Percentiles rank a stretch among this genome's conserved stretches.
These are phyloP conservation scores for Fusarium sambucinum DNA, from an alignment of 2,329 filamentous ascomycete genomes.

Conservation along the genomic window DNA sequence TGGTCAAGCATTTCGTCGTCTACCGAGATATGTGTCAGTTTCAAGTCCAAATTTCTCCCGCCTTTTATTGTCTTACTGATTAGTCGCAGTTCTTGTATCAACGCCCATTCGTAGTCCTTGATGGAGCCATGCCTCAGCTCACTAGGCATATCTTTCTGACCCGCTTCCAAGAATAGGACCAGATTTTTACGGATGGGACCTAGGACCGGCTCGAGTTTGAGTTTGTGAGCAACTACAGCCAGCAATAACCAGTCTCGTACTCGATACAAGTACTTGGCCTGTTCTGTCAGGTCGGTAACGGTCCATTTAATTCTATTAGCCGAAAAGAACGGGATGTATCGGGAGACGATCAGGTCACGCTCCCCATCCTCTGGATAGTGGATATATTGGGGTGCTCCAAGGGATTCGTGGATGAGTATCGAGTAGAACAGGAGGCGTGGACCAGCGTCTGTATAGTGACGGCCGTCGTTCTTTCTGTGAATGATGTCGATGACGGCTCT, in stretches of 20 bases:
- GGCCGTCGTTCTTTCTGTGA: conserved; percentile 2
- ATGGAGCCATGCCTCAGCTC: background rate
- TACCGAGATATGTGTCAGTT: background rate
- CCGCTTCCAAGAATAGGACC: conserved; percentile 8
- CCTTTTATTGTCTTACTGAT: conserved; percentile 2
- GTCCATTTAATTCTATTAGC: background rate
- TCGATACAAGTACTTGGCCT: conserved; percentile 2
- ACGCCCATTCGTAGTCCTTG: conserved; percentile 10
- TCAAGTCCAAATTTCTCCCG: background rate
- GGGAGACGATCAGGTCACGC: no score
- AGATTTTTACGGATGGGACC: background rate
- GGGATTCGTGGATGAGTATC: conserved; percentile 16
- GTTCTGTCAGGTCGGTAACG: conserved; percentile 2
- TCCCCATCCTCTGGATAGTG: background rate
- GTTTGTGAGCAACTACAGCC: conserved; percentile 23
- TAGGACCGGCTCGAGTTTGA: conserved; percentile 3
- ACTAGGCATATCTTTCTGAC: background rate
- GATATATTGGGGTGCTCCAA: conserved; percentile 10
- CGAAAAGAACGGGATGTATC: conserved; percentile 5
- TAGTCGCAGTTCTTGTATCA: conserved; percentile 6
- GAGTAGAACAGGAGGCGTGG: conserved; percentile 34
- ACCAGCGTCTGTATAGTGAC: background rate
- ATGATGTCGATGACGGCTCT: conserved; percentile 12
- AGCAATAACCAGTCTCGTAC: conserved; percentile 35
- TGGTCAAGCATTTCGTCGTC: conserved; percentile 5